Base-by-base conservation (phyloP, 2,329 filamentous ascomycete species). In the Aureobasidium uvarum region DNA sequence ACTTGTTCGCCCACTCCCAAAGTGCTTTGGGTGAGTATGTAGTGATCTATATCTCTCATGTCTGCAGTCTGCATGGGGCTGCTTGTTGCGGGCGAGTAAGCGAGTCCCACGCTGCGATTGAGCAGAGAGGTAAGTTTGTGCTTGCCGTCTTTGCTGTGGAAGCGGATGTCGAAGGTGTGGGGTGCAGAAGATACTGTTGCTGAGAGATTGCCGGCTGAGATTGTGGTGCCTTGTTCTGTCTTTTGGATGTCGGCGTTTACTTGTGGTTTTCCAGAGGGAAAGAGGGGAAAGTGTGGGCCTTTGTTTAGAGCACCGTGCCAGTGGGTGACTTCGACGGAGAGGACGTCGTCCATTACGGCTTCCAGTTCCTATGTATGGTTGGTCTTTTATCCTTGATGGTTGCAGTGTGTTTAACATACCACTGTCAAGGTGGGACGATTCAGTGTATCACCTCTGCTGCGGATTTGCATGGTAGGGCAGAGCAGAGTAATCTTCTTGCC, bases 1-100 rank as follows among this genome's bases (percentile, higher is more conserved):
- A 92, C 82, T 0, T 86, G 85, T 75, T 92, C 90, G 18, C 81
- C 79, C 3, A 85, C 79, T 16, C 75, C 72, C 0, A 81, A 71
- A 23, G 80, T 79, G 7, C 77, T 78, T 63, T 81, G 79, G 2
- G 79, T 80, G 43, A 81, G 77, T 28, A 81, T 73, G 67, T 78
- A 80, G 60, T 81, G 79, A 48, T 78, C 73, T 39, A 75, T 71
- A 8, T 72, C 70, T 1, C 67, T 65, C 77, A 86, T 81, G 66
- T 86, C 84, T 25, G 78, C 81, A 0, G 81, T 81, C 69, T 84
- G 78, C 74, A 84, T 79, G 1, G 81, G 82, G 59, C 78, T 84
- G 65, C 77, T 81, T 1, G 84, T 77, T 0, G 82, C 77, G 0
- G 85, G 85, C 33, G 75, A 81, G 70, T 85, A 86, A 1, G 84